A percentile compares a stretch with the other conserved stretches of the same genome.
These are phyloP conservation scores for Camellia lanceoleosa DNA, from an alignment of 148 eudicot genomes.

Conservation along the genomic window DNA sequence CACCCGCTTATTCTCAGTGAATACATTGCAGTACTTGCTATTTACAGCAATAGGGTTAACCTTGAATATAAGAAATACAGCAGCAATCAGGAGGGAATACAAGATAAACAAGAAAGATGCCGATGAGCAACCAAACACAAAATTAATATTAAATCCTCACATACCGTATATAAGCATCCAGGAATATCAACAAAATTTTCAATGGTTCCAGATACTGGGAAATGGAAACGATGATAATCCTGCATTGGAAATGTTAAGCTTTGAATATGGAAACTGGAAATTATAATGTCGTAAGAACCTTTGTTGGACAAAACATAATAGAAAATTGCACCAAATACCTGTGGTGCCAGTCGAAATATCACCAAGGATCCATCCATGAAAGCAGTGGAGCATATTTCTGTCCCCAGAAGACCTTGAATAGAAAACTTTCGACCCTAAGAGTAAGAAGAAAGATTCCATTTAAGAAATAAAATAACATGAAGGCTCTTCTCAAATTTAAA, in stretches of 20 bases:
- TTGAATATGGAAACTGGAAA: not conserved
- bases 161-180: slow-evolving; percentile 89
- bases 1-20: slow-evolving; percentile 87
- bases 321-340: slow-evolving; percentile 43
- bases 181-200: slow-evolving; percentile 70
- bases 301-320: not conserved
- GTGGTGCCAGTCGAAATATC: slow-evolving; percentile 95
- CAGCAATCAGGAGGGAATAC: slow-evolving; percentile 9
- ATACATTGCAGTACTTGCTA: slow-evolving; percentile 91
- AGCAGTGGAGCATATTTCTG: slow-evolving; percentile 42
- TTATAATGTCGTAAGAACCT: slow-evolving; percentile 14
- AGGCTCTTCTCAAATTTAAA: not conserved
- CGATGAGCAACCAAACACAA: slow-evolving; percentile 5
- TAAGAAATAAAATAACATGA: slow-evolving; percentile 2
- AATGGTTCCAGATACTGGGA: slow-evolving; percentile 84
- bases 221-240: slow-evolving; percentile 97
- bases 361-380: slow-evolving; percentile 82
- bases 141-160: slow-evolving; percentile 14
- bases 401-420: slow-evolving; percentile 79
- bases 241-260: slow-evolving; percentile 30
- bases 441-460: slow-evolving; percentile 3
- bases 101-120: slow-evolving; percentile 1
- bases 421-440: slow-evolving; percentile 82
- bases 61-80: slow-evolving; percentile 34
- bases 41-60: slow-evolving; percentile 98